Evolutionary conservation across 495 filamentous ascomycete species (phyloP).

Genomic region (Hypoxylon perforatum): DNA sequence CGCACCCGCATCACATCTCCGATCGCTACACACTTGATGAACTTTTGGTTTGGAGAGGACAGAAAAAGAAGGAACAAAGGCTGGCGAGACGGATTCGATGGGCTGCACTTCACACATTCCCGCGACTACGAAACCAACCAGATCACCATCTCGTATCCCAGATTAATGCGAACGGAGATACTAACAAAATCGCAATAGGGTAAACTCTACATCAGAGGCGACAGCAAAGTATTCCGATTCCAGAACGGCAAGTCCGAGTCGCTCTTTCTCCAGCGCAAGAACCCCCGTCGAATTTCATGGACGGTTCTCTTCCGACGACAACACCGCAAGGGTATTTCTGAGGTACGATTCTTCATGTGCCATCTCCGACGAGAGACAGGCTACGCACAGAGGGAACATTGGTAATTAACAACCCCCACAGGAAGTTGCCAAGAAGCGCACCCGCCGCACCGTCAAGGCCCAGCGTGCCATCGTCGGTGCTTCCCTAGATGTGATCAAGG

Average conservation of each 20-base stretch:
- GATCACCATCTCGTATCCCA: not conserved
- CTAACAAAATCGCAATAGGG: constrained; percentile 66
- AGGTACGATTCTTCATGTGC: constrained; percentile 72
- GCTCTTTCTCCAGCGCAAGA: constrained; percentile 99
- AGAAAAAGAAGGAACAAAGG: constrained; percentile 6
- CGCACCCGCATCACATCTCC: constrained; percentile 6
- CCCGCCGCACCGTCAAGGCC: constrained; percentile 96
- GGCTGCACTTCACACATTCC: not conserved
- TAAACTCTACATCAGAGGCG: constrained; percentile 98
- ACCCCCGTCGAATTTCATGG: constrained; percentile 98
- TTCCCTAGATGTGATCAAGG: constrained; percentile 99
- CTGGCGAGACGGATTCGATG: constrained; percentile 15
- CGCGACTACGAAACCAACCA: not conserved
- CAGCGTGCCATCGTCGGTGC: constrained; percentile 99
- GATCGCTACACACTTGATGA: not conserved
- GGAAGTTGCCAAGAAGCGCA: constrained; percentile 99
- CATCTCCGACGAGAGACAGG: not conserved
- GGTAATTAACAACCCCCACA: constrained; percentile 65
- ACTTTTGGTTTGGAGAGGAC: not conserved
- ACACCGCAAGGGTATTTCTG: constrained; percentile 99
- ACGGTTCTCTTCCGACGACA: constrained; percentile 96
- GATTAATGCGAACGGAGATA: constrained; percentile 20
- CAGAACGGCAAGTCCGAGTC: constrained; percentile 99
- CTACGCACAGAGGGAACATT: constrained; percentile 17
- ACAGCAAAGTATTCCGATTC: constrained; percentile 99